These are phyloP conservation scores for Cornus suecica DNA, from an alignment of 148 eudicot species.

Conservation along the genomic window DNA sequence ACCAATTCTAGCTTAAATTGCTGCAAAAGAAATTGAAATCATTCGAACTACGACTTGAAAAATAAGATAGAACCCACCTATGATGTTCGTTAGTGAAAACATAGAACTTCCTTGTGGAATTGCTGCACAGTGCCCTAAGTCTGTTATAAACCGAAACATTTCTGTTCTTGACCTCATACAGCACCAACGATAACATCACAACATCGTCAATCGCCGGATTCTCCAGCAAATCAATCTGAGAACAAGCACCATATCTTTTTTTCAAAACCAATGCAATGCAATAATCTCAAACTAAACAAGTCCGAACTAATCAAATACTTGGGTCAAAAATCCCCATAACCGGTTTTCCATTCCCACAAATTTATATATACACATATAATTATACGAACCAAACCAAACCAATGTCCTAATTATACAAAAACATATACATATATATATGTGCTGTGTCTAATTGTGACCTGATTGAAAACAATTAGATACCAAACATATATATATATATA, in stretches of 20 bases:
- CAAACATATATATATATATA: too few relatives aligned
- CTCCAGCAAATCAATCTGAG: slow-evolving; percentile 91
- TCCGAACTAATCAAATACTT: too few relatives aligned
- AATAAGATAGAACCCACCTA: slow-evolving; percentile 46
- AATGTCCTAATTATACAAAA: not conserved
- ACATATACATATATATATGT: not conserved
- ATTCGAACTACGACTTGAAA: slow-evolving; percentile 1
- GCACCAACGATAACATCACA: slow-evolving; percentile 79
- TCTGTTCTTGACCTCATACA: slow-evolving; percentile 91
- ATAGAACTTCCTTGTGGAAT: slow-evolving; percentile 57
- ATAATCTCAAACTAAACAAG: too few relatives aligned
- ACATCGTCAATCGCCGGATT: slow-evolving; percentile 81
- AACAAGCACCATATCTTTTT: too few relatives aligned
- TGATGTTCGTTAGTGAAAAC: slow-evolving; percentile 94
- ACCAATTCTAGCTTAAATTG: not conserved
- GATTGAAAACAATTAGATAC: slow-evolving; percentile 91
- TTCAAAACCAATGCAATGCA: too few relatives aligned
- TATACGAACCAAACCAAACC: slow-evolving; percentile 15
- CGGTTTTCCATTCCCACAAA: too few relatives aligned
- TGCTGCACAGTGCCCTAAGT: slow-evolving; percentile 80
- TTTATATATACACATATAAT: too few relatives aligned
- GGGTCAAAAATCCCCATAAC: too few relatives aligned
- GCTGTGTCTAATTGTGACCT: slow-evolving; percentile 47
- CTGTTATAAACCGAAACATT: slow-evolving; percentile 78
- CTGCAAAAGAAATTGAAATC: not conserved